Evolutionary conservation across 306 rosid species (phyloP).

Genomic region (Rosa persica): DNA sequence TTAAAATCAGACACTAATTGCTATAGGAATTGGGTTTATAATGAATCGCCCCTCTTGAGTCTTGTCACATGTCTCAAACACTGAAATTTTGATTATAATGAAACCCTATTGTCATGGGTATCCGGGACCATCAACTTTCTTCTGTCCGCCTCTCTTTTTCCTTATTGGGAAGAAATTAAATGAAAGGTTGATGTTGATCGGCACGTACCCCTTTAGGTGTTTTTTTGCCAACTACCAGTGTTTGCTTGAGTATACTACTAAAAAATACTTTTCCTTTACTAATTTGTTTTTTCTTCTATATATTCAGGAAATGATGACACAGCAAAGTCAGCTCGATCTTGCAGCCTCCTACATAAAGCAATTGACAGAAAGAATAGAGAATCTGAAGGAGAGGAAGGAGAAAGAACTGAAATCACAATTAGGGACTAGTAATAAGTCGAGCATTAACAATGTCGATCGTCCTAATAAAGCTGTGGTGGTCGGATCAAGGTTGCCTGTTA

Average conservation of each 20-base stretch:
- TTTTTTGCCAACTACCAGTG: too few relatives aligned
- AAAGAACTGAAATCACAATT: constrained; percentile 21
- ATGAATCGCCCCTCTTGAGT: too few relatives aligned
- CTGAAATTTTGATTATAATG: too few relatives aligned
- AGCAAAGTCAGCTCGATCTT: constrained; percentile 53
- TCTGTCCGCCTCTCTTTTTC: too few relatives aligned
- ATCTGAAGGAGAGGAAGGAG: constrained; percentile 47
- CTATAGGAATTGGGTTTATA: too few relatives aligned
- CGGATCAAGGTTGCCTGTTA: constrained; percentile 33
- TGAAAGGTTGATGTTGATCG: too few relatives aligned
- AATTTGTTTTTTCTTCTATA: neutral
- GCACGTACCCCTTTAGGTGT: neutral
- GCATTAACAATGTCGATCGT: neutral
- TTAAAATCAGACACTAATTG: too few relatives aligned
- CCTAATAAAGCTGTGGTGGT: neutral
- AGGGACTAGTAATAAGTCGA: neutral
- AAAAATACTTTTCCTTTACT: neutral
- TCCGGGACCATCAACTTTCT: too few relatives aligned
- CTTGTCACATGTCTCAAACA: too few relatives aligned
- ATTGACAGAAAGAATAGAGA: constrained; percentile 49
- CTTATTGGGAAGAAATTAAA: too few relatives aligned
- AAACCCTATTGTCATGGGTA: too few relatives aligned
- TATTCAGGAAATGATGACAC: constrained; percentile 40
- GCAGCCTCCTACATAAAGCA: constrained; percentile 50
- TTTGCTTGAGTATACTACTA: too few relatives aligned